A percentile compares a stretch with the other conserved stretches of the same genome.
Conservation (phyloP, 1,139 yeast species). For the Zygosaccharomyces sapae region DNA sequence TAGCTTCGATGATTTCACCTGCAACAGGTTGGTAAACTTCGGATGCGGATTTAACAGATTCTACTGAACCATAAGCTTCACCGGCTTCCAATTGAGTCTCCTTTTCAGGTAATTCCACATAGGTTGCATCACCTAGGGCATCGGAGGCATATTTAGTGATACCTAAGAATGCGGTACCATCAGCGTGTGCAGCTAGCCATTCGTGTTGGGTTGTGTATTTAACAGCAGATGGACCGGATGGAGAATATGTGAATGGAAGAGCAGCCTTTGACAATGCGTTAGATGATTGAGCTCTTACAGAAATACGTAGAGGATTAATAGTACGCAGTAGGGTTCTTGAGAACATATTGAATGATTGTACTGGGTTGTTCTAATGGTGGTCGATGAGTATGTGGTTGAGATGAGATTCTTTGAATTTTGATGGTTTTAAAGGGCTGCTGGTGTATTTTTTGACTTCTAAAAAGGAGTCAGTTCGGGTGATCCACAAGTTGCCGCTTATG, state of each 20-base stretch:
- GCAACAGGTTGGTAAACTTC: slow-evolving; percentile 87
- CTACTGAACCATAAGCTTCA: slow-evolving; percentile 88
- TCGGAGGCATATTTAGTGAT: slow-evolving; percentile 94
- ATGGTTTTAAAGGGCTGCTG: too few relatives aligned
- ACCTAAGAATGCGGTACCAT: slow-evolving; percentile 81
- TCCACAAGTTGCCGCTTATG: too few relatives aligned
- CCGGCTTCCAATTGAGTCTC: slow-evolving; percentile 66
- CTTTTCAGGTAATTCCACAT: slow-evolving; percentile 80
- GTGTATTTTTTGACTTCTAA: too few relatives aligned
- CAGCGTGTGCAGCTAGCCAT: slow-evolving; percentile 85
- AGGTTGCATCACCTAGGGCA: slow-evolving; percentile 97
- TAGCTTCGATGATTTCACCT: slow-evolving; percentile 73
- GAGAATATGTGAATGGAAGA: slow-evolving; percentile 32
- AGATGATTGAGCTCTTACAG: slow-evolving; percentile 21
- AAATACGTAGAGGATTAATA: slow-evolving; percentile 14
- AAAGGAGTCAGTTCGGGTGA: too few relatives aligned
- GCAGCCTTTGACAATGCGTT: slow-evolving; percentile 32
- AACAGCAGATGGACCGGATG: slow-evolving; percentile 38
- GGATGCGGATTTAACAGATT: slow-evolving; percentile 89
- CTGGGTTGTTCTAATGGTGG: too few relatives aligned
- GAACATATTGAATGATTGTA: not conserved
- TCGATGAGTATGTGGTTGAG: too few relatives aligned
- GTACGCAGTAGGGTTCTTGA: slow-evolving; percentile 7
- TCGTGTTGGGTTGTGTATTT: slow-evolving; percentile 90
- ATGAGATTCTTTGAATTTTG: too few relatives aligned